Conservation (phyloP, 768 basidiomycete genomes). For the Boletus patriciae region DNA sequence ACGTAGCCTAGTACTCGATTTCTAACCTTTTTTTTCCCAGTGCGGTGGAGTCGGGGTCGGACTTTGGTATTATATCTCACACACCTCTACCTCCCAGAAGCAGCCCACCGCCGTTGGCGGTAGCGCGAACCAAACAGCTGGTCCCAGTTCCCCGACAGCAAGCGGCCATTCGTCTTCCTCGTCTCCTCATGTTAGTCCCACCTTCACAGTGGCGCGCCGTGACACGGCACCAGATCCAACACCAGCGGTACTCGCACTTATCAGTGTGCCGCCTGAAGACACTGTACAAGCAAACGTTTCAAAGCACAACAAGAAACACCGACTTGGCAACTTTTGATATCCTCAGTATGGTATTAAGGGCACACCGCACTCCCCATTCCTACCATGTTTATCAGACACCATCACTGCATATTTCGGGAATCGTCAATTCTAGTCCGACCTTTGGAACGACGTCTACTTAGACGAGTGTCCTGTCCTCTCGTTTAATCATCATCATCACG, state of each 20-base stretch:
- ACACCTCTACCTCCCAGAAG: slow-evolving; percentile 48
- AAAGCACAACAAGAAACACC: slow-evolving; percentile 14
- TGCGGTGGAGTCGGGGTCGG: slow-evolving; percentile 56
- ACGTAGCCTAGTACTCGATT: neutral
- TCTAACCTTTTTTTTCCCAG: slow-evolving; percentile 28
- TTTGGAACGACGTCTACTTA: slow-evolving; percentile 25
- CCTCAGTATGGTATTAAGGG: too few relatives aligned
- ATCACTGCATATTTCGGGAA: slow-evolving; percentile 6
- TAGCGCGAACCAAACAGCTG: slow-evolving; percentile 45
- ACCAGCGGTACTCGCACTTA: slow-evolving; percentile 6
- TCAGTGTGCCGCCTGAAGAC: slow-evolving; percentile 11
- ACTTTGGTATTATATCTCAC: slow-evolving; percentile 58
- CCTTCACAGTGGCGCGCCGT: slow-evolving; percentile 55
- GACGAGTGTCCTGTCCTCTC: slow-evolving; percentile 31
- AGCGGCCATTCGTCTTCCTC: slow-evolving; percentile 20
- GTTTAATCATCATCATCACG: slow-evolving; percentile 27
- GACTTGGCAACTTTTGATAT: slow-evolving; percentile 12
- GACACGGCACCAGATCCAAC: slow-evolving; percentile 20
- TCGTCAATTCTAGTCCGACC: neutral
- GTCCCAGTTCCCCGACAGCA: slow-evolving; percentile 17
- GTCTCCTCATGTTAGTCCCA: slow-evolving; percentile 54
- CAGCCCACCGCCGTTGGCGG: slow-evolving; percentile 67
- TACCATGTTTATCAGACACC: slow-evolving; percentile 2
- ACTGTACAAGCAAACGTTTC: neutral
- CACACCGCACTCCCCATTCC: neutral